Evolutionary conservation across 305 asterid genomes (phyloP), one percentile per base, ranked within the genome.

Genomic region (Fraxinus angustifolia): DNA sequence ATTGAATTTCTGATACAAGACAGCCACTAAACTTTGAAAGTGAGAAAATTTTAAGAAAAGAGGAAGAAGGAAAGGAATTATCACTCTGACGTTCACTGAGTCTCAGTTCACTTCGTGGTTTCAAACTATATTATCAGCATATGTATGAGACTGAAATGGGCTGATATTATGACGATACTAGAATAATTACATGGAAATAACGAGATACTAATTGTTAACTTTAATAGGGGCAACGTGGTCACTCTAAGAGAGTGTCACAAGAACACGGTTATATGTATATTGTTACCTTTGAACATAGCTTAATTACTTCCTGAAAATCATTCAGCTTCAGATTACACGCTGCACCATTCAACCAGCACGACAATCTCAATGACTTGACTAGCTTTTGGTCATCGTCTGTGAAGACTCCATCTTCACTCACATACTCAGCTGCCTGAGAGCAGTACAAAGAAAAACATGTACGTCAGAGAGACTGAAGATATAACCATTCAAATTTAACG

Each of bases 341-440:
- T 79, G 96, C 93, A 79, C 89, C 78, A 62, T 93, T 93, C 84
- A 90, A 87, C 95, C 94, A 91, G 86, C 94, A 88, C 34, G 89
- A 84, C 38, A 90, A 82, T 87, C 89, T 87, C 85, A 93, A 78
- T 10, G 91, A 83, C 79, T 85, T 85, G 36, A 87, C 87, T 8
- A 74, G 73, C 85, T 84, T 90, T 80, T 88, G 86, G 38, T 90
- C 92, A 71, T 86, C 85, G 56, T 84, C 91, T 28, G 84, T 48
- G 75, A 84, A 83, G 33, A 84, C 79, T 35, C 75, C 87, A 80
- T 89, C 93, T 81, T 87, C 91, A 84, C 83, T 78, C 58, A 90
- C 83, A 79, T 83, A 91, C 76, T 85, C 92, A 78, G 85, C 82
- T n/a, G 93, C 97, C 97, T 93, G 88, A 82, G 77, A 48, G 50